Evolutionary conservation across 108 stramenopile species (phyloP), one percentile per base, ranked within the genome.

Genomic region (Fragilaria radians): DNA sequence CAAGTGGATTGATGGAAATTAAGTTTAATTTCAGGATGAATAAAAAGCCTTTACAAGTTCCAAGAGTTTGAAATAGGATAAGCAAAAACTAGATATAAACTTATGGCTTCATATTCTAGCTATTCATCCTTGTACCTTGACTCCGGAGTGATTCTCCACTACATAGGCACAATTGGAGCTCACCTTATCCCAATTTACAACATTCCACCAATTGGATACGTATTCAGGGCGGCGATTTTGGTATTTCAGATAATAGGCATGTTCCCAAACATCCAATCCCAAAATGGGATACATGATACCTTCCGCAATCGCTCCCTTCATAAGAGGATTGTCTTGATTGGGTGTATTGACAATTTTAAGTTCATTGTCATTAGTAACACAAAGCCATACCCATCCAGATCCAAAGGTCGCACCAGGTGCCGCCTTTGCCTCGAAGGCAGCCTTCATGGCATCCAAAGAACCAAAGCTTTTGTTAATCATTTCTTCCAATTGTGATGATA

Each of bases 191-290:
- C 93, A 95, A 78, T 97, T 91, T 62, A 94, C 85, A 66, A 99
- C 86, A 70, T 97, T 95, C 96, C 97, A 99, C 87, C 93, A 93
- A 78, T 74, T 77, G 68, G 79, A 75, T n/a, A 92, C 80, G 36
- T 56, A 97, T 63, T 96, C 96, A 4, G 97, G 94, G 57, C 96
- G 73, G 31, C 93, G 82, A 80, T 99, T 99, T 72, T 99, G 95
- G 83, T 97, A 97, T 78, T 99, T 93, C 63, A 97, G 89, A 76
- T 95, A 97, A 84, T 97, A 97, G 17, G 98, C 96, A 72, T 95
- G 94, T 69, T 99, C 98, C 98, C 98, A 99, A 7, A 99, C 97
- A 86, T 98, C 98, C 28, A 99, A 61, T 27, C 98, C 98, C 32
- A 99, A 79, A 61, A 99, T 95, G 49, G 98, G 98, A 76, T 82